Conservation (phyloP, 768 basidiomycete genomes). For the Agrocybe chaxingu region DNA sequence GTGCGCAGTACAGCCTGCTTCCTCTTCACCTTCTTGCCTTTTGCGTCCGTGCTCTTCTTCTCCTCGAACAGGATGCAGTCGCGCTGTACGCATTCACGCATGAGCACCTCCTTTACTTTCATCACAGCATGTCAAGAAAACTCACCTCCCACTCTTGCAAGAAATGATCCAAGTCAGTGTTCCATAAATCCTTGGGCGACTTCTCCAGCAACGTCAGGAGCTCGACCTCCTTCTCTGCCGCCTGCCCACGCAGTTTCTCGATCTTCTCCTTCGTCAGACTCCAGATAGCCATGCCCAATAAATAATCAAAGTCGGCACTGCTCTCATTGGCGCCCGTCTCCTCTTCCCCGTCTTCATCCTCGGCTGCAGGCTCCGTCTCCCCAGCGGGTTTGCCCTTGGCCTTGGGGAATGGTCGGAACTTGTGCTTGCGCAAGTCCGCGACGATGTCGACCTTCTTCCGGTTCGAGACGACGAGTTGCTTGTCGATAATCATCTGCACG, state of each 20-base stretch:
- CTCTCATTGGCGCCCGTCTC: conserved; percentile 34
- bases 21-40: conserved; percentile 45
- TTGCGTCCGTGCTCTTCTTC: conserved; percentile 34
- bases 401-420: conserved; percentile 94
- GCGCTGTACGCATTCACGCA: conserved; percentile 22
- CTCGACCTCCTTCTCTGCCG: conserved; percentile 79
- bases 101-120: not conserved
- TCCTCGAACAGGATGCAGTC: conserved; percentile 48
- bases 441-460: conserved; percentile 89
- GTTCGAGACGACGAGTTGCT: conserved; percentile 75
- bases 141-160: conserved; percentile 81
- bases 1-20: conserved; percentile 46
- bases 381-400: conserved; percentile 64
- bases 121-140: conserved; percentile 14
- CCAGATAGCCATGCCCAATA: conserved; percentile 93
- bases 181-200: conserved; percentile 85
- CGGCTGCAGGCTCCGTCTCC: conserved; percentile 52
- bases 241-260: conserved; percentile 77
- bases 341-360: conserved; percentile 50
- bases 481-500: conserved; percentile 92
- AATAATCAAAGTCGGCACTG: conserved; percentile 81
- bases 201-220: conserved; percentile 74
- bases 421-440: conserved; percentile 71
- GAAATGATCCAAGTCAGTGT: conserved; percentile 82
- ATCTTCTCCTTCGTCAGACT: conserved; percentile 96